These are phyloP conservation scores for Sugiyamaella sp. DNA, from an alignment of 1,139 yeast genomes.

Conservation along the genomic window DNA sequence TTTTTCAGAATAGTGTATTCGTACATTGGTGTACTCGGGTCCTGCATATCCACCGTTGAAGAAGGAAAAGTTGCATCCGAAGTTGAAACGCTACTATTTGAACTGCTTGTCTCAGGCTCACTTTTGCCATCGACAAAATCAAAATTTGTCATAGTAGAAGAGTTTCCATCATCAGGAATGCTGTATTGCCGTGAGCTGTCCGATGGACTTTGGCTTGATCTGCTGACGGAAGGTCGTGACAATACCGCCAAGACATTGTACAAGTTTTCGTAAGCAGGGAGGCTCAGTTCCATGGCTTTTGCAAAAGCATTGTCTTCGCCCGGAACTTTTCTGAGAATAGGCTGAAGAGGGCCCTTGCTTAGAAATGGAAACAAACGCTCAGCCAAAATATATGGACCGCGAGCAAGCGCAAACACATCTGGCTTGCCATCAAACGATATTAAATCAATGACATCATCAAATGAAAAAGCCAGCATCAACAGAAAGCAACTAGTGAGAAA, in stretches of 20 bases:
- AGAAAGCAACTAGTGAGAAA: slow-evolving; percentile 30
- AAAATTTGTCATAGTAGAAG: not conserved
- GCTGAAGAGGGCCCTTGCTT: slow-evolving; percentile 19
- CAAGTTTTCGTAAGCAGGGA: slow-evolving; percentile 21
- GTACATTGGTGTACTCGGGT: not conserved
- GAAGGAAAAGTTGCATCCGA: not conserved
- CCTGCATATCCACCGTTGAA: not conserved
- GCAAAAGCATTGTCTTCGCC: slow-evolving; percentile 8
- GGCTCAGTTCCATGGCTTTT: not conserved
- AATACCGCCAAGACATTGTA: not conserved
- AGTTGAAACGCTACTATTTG: not conserved
- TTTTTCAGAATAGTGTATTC: not conserved
- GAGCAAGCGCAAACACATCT: slow-evolving; percentile 29
- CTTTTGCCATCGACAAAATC: not conserved
- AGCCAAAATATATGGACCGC: slow-evolving; percentile 32
- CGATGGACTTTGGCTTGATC: not conserved
- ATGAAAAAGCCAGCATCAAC: slow-evolving; percentile 32
- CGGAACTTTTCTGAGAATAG: slow-evolving; percentile 16
- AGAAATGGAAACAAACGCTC: slow-evolving; percentile 23
- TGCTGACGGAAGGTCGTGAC: not conserved
- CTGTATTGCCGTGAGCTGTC: not conserved
- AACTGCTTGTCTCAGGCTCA: not conserved
- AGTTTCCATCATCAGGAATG: not conserved
- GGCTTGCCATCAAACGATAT: slow-evolving; percentile 23
- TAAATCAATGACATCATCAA: slow-evolving; percentile 29